Evolutionary conservation across 2,329 filamentous ascomycete genomes (phyloP), one percentile per base, ranked within the genome.

Genomic region (Clonostachys chloroleuca): DNA sequence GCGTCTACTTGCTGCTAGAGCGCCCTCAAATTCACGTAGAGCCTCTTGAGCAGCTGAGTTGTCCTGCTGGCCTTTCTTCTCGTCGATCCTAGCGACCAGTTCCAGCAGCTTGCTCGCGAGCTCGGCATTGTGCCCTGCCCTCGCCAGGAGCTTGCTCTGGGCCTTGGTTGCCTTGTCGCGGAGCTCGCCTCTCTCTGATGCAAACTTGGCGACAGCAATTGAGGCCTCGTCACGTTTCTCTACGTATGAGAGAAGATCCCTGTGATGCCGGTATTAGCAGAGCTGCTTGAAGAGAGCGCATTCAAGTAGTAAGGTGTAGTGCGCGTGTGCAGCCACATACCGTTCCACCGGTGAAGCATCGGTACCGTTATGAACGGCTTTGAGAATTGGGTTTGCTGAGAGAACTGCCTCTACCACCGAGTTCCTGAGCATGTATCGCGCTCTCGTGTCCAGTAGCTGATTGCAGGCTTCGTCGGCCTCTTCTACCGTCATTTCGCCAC

Each of bases 331-430:
- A 30, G 24, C 24, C 14, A 51, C 64, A 37, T 74, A 89, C 88
- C 82, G 80, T 66, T 94, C 88, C 45, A 84, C 73, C 41, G 80
- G 78, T 3, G 81, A 80, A 16, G 81, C 78, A 50, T 80, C 75
- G 12, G 78, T 79, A 40, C 83, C 83, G 50, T 79, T 72, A 62
- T 95, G 88, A 37, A 92, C 82, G 7, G 89, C 86, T 58, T 87
- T 89, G 48, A 95, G 70, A 39, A 88, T 83, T 8, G 90, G 89
- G 56, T 89, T 86, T 48, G 84, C 83, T 55, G 82, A 81, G 54
- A 94, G 66, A 46, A 89, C 81, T 42, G 77, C 82, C 51, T 87
- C 81, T 18, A 84, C 73, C 18, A 88, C 83, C 51, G 82, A 82
- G 61, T 85, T 85, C 52, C 82, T 82, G 47, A 92, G 73, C 39